Evolutionary conservation across 176 grass and related monocot genomes (phyloP).

Genomic region (Miscanthus lutarioriparius): DNA sequence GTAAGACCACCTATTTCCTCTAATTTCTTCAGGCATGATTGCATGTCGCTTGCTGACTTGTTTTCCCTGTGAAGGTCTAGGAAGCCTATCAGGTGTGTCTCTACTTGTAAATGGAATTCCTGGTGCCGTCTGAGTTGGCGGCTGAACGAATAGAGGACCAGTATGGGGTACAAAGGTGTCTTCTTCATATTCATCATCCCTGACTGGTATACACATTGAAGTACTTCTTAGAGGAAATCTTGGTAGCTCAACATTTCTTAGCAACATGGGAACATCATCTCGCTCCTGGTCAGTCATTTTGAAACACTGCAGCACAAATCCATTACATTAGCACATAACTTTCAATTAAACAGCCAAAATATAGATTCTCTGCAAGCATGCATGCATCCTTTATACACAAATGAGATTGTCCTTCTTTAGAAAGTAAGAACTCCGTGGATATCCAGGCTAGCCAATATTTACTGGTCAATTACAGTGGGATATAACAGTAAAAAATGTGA

Average conservation of each 20-base stretch:
- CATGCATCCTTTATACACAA: neutral
- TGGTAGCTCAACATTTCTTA: conserved; percentile 64
- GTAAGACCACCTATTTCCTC: conserved; percentile 46
- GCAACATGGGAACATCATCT: conserved; percentile 70
- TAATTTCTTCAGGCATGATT: conserved; percentile 57
- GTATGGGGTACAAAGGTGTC: conserved; percentile 62
- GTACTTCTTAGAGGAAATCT: conserved; percentile 69
- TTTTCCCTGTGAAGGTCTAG: conserved; percentile 39
- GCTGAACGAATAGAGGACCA: conserved; percentile 58
- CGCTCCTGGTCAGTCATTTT: conserved; percentile 74
- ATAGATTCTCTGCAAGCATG: neutral
- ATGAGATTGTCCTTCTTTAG: neutral
- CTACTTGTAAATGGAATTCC: conserved; percentile 48
- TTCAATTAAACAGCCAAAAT: neutral
- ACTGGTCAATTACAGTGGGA: neutral
- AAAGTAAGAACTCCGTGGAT: neutral
- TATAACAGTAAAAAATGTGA: neutral
- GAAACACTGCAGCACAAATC: conserved; percentile 34
- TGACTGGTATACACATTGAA: conserved; percentile 80
- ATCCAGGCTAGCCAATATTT: neutral
- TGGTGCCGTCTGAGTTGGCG: conserved; percentile 31
- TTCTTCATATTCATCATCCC: conserved; percentile 54
- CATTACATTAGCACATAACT: neutral
- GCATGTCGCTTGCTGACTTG: conserved; percentile 51
- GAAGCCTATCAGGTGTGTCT: conserved; percentile 44